Evolutionary conservation across 352 stramenopile species (phyloP), one percentile per base, ranked within the genome.

Genomic region (Pythium apleroticum): DNA sequence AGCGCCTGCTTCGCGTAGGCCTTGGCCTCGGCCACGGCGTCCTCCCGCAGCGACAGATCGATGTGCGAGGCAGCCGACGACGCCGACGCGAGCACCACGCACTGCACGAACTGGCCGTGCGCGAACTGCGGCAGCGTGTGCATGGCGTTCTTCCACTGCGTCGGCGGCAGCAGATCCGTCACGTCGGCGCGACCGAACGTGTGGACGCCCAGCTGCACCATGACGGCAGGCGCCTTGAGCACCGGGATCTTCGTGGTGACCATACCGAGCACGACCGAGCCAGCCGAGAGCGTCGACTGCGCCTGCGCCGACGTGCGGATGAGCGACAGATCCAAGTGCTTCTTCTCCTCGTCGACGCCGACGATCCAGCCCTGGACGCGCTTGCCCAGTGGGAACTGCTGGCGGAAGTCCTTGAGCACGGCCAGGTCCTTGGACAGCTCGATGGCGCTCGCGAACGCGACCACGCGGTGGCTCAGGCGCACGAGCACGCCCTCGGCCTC

Each of bases 161-260:
- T 19, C 0, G 68, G 62, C 2, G 77, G 73, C 37, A 90, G 45
- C 17, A 96, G 66, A 54, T 97, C 87, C 5, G 88, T 96, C 31
- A 93, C 69, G 60, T 88, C 94, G 24, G 91, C 88, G 54, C 89
- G 89, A 14, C 86, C 89, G 63, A 86, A 93, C 22, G 75, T 78
- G 69, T 93, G 81, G 2, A 80, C 74, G 12, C 73, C 80, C 28
- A 96, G 74, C 68, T 95, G 84, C 59, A 97, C 78, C 87, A 96
- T 97, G 60, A 97, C 71, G 3, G 84, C 88, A 9, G 89, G 89
- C 19, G 89, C 72, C 46, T 88, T 88, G 60, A 93, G 79, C 11
- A 72, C 68, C n/a, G 77, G 76, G 50, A 93, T 77, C 65, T 91
- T 93, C 17, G 71, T 80, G 30, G 79, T 91, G 57, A 96, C 73